Evolutionary conservation across 116 monocot species (phyloP).

Genomic region (Dioscorea cayenensis): DNA sequence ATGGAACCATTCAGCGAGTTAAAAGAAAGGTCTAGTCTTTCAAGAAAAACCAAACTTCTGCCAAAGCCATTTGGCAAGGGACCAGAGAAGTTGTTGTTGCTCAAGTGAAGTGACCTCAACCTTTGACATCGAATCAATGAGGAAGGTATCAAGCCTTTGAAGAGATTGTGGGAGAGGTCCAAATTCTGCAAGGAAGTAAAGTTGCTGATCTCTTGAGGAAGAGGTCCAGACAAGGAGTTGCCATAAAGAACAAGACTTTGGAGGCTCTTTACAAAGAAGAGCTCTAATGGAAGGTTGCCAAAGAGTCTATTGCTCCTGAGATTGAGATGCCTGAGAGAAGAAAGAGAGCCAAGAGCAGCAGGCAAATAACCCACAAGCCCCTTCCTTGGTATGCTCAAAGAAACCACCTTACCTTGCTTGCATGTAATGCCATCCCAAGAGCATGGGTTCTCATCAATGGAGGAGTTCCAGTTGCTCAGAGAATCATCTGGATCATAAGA

Average conservation of each 20-base stretch:
- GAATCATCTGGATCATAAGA: conserved; percentile 30
- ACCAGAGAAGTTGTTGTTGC: conserved; percentile 43
- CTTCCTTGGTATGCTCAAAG: conserved; percentile 47
- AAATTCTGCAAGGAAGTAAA: conserved; percentile 44
- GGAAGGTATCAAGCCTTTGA: conserved; percentile 35
- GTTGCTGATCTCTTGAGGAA: conserved; percentile 40
- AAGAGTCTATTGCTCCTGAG: conserved; percentile 52
- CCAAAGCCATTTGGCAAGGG: conserved; percentile 38
- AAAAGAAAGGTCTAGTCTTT: conserved; percentile 61
- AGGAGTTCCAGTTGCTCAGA: conserved; percentile 58
- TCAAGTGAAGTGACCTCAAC: conserved; percentile 35
- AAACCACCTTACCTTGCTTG: conserved; percentile 34
- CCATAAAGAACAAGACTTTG: conserved; percentile 58
- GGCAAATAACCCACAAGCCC: conserved; percentile 39
- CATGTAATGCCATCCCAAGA: conserved; percentile 61
- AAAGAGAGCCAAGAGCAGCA: conserved; percentile 47
- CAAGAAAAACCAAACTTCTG: conserved; percentile 23
- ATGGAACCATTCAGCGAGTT: conserved; percentile 47
- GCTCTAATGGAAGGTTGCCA: conserved; percentile 25
- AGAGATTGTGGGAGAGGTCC: conserved; percentile 43
- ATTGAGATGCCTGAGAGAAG: conserved; percentile 65
- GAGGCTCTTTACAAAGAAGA: conserved; percentile 27
- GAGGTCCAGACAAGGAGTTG: conserved; percentile 37
- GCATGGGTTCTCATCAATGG: conserved; percentile 42
- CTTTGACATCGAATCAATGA: conserved; percentile 33